Conservation (phyloP, 768 basidiomycete genomes). For the Leccinum rimulosum region DNA sequence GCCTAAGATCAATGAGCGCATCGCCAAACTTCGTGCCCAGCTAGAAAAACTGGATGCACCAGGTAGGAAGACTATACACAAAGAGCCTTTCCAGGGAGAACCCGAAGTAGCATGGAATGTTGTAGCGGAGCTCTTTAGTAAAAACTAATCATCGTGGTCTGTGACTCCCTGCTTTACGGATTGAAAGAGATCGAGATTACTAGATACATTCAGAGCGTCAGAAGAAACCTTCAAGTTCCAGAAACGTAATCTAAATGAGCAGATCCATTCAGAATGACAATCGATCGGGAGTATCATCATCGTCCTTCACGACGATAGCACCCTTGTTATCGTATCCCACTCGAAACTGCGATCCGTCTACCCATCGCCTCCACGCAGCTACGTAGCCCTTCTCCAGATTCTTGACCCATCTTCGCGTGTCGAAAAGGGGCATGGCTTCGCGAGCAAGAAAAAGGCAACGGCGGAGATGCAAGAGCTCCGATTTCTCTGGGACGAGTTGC, state of each 20-base stretch:
- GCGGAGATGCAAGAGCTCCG: conserved; percentile 41
- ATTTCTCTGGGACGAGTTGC: conserved; percentile 10
- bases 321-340: conserved; percentile 32
- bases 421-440: conserved; percentile 45
- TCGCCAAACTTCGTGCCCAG: background rate
- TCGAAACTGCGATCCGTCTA: conserved; percentile 38
- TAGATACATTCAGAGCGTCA: background rate
- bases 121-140: conserved; percentile 10
- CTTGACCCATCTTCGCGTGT: conserved; percentile 45
- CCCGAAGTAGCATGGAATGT: conserved; percentile 12
- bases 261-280: background rate
- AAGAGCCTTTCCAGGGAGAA: conserved; percentile 7
- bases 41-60: background rate
- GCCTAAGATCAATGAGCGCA: conserved; percentile 1
- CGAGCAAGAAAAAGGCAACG: conserved; percentile 40
- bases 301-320: conserved; percentile 31
- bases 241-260: background rate
- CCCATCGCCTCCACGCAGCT: conserved; percentile 49
- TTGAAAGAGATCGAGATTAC: background rate
- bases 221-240: background rate
- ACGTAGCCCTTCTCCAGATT: conserved; percentile 46
- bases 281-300: conserved; percentile 15
- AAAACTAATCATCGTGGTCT: background rate
- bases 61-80: conserved; percentile 4
- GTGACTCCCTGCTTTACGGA: background rate